Evolutionary conservation across 2,329 filamentous ascomycete species (phyloP).

Genomic region (Coleophoma crateriformis): DNA sequence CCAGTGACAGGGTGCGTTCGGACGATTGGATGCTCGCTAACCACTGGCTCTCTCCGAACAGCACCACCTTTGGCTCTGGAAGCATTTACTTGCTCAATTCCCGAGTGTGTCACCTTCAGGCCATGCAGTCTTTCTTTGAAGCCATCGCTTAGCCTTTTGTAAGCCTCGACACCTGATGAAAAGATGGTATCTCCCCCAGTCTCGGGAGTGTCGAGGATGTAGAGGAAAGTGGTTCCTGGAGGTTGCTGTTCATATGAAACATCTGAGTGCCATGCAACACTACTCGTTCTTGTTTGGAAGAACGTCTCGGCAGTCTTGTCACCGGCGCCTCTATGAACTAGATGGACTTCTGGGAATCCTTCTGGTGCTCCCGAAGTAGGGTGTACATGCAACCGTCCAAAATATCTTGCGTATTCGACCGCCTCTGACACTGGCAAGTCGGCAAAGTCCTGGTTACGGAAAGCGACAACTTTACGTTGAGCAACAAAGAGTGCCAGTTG

Average conservation of each 20-base stretch:
- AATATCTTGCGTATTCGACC: conserved; percentile 66
- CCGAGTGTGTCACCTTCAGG: conserved; percentile 75
- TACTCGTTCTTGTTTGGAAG: conserved; percentile 67
- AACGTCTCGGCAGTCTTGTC: conserved; percentile 57
- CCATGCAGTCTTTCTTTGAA: conserved; percentile 80
- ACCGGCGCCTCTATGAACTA: conserved; percentile 68
- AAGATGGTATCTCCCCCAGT: conserved; percentile 85
- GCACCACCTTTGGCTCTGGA: conserved; percentile 63
- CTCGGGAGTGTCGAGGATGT: conserved; percentile 75
- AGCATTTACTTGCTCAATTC: conserved; percentile 71
- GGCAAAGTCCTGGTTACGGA: conserved; percentile 70
- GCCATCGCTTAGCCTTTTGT: conserved; percentile 70
- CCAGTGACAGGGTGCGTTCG: conserved; percentile 78
- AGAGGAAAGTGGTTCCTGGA: conserved; percentile 84
- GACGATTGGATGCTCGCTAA: conserved; percentile 70
- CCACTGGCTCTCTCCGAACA: conserved; percentile 69
- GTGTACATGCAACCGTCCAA: conserved; percentile 77
- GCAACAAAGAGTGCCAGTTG: conserved; percentile 72
- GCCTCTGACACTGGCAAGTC: conserved; percentile 65
- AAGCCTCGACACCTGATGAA: conserved; percentile 73
- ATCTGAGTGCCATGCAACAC: conserved; percentile 85
- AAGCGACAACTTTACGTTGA: conserved; percentile 72
- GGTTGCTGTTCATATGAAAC: conserved; percentile 86
- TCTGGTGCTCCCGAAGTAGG: conserved; percentile 71
- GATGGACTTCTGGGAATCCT: conserved; percentile 69